These are phyloP conservation scores for Bjerkandera adusta DNA, from an alignment of 1,284 basidiomycete genomes.

Conservation along the genomic window DNA sequence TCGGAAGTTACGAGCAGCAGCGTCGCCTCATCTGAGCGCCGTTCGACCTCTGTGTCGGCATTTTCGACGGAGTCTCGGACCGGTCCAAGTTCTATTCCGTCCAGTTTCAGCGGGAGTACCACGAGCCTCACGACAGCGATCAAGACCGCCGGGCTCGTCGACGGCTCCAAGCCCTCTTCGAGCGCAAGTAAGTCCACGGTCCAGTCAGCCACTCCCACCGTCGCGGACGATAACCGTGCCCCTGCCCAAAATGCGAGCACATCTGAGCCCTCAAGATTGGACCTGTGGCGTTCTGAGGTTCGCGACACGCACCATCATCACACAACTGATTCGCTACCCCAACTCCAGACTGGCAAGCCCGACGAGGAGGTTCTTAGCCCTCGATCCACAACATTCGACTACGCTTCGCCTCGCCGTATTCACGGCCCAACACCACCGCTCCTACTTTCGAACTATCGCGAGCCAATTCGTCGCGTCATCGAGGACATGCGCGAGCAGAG, in stretches of 20 bases:
- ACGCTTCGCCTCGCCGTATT: slow-evolving; percentile 37
- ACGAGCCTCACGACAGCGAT: background rate
- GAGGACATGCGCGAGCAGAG: slow-evolving; percentile 90
- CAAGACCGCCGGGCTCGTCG: background rate
- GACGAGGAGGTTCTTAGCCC: slow-evolving; percentile 7
- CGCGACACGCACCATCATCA: slow-evolving; percentile 14
- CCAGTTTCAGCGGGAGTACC: background rate
- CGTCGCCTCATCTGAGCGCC: background rate
- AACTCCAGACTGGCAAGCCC: background rate
- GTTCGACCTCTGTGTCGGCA: slow-evolving; percentile 1
- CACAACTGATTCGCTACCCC: background rate
- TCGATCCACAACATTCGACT: slow-evolving; percentile 18
- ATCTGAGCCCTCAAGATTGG: slow-evolving; percentile 16
- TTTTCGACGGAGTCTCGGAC: slow-evolving; percentile 12
- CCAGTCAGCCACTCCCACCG: slow-evolving; percentile 5
- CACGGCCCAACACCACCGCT: slow-evolving; percentile 55
- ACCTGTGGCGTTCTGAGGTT: slow-evolving; percentile 30
- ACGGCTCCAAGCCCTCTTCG: slow-evolving; percentile 5
- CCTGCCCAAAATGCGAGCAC: background rate
- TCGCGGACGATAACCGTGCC: background rate
- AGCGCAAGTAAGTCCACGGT: slow-evolving; percentile 8
- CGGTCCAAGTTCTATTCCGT: background rate
- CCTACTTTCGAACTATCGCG: slow-evolving; percentile 57
- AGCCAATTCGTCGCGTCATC: slow-evolving; percentile 76
- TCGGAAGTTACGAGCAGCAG: too few species aligned